These are phyloP conservation scores for Rhizopus delemar DNA, from an alignment of 371 early-diverging fungal genomes.

Conservation along the genomic window DNA sequence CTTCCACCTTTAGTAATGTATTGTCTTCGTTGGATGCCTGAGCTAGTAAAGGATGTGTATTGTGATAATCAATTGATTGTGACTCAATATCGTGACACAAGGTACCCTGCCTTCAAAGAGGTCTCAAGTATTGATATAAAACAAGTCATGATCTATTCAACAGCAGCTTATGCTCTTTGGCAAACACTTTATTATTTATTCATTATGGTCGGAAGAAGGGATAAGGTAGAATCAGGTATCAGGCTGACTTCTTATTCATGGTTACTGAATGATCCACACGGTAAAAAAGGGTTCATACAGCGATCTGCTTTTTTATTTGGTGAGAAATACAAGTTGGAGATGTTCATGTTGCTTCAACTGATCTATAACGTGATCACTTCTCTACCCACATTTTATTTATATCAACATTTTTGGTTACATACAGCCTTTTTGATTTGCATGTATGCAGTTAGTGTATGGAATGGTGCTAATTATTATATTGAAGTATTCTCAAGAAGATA, in stretches of 20 bases:
- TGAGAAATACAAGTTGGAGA: slow-evolving; percentile 54
- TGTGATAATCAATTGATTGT: slow-evolving; percentile 24
- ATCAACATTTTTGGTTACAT: slow-evolving; percentile 57
- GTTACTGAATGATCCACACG: slow-evolving; percentile 60
- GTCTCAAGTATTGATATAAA: slow-evolving; percentile 33
- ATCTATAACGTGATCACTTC: slow-evolving; percentile 57
- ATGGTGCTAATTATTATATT: slow-evolving; percentile 74
- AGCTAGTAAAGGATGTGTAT: slow-evolving; percentile 26
- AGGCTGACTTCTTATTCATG: slow-evolving; percentile 70
- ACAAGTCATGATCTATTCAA: slow-evolving; percentile 47
- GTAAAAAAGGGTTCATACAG: slow-evolving; percentile 49
- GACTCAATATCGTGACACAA: slow-evolving; percentile 32
- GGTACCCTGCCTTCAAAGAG: slow-evolving; percentile 46
- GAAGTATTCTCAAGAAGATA: slow-evolving; percentile 71
- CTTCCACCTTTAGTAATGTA: slow-evolving; percentile 67
- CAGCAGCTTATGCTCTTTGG: slow-evolving; percentile 67
- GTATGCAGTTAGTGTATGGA: slow-evolving; percentile 67
- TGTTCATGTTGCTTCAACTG: slow-evolving; percentile 70
- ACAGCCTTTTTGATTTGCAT: slow-evolving; percentile 57
- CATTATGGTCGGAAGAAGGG: slow-evolving; percentile 59
- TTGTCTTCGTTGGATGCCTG: slow-evolving; percentile 65
- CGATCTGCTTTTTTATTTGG: slow-evolving; percentile 55
- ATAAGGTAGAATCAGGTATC: slow-evolving; percentile 66
- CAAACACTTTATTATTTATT: slow-evolving; percentile 68
- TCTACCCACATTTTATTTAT: slow-evolving; percentile 46